Evolutionary conservation across 1,284 basidiomycete genomes (phyloP), one percentile per base, ranked within the genome.

Genomic region (Neolentinus lepideus): DNA sequence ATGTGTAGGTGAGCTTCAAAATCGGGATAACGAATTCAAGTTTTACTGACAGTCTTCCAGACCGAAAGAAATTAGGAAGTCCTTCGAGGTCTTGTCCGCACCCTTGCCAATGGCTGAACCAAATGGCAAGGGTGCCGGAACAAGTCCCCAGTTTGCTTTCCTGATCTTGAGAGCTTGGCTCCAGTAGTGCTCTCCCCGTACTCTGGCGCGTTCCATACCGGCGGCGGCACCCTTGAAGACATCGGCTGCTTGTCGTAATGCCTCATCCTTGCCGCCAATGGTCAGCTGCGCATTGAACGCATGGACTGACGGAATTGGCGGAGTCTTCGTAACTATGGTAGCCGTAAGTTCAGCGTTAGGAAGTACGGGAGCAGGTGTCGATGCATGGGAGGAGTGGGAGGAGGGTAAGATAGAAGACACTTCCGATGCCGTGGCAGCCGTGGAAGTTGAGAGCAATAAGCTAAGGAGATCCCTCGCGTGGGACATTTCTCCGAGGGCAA

Each of bases 261-360:
- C 82, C 63, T 84, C 83, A 58, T 92, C 90, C 68, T 91, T 92
- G 31, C 85, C 82, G 1, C 89, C 88, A 47, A 89, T 76, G 4
- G 77, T 75, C 3, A 92, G 71, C 60, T 91, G 88, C 0, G 84
- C 73, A 67, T 90, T 82, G 68, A 90, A 90, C 1, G 85, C 79
- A 55, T 85, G 81, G 1, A 91, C 79, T 0, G 89, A 90, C 2
- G 76, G 64, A 29, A 88, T 84, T 1, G 82, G 73, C 22, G 80
- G 69, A 16, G 80, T 82, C 60, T 85, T 85, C 1, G 79, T 76
- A 11, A 88, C 83, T n/a, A 77, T 68, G 1, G 85, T 84, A 6
- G 85, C 79, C 1, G 83, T 80, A 12, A 91, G 71, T 2, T 75
- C 67, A 19, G 75, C 69, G n/a, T 67, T 65, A 27, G 62, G 71